Base-by-base conservation (phyloP, 2,329 filamentous ascomycete species). In the Alternaria ventricosa region DNA sequence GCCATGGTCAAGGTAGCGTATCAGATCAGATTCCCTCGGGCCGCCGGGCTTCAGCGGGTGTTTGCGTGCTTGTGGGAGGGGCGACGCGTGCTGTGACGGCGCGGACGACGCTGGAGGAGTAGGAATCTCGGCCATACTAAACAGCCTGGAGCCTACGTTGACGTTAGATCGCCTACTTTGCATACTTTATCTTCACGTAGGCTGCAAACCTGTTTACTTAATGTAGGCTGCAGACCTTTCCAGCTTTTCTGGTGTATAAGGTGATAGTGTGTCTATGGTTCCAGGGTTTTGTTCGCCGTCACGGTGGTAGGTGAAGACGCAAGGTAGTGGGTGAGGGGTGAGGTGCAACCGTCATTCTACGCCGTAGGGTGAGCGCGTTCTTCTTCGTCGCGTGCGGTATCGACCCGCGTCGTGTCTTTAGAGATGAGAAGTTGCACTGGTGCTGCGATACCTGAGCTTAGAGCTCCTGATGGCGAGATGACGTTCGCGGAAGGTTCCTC, bases 21-120 rank as follows among this genome's bases (percentile, higher is more conserved):
- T 88, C 64, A 89, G 83, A 6, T 83, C 80, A 36, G 82, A 84
- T 73, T 90, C 88, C 76, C 89, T 89, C 23, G 80, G 75, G 12
- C 87, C 87, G 28, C 88, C 88, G 0, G 86, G 78, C 44, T 81
- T 82, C 8, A 90, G 78, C 1, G 87, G 86, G 46, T 84, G 81
- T 8, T 78, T 76, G 45, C 88, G 83, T 23, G 86, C 84, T 60
- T 83, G 82, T 0, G 86, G 87, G 5, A 90, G 83, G 6, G 81
- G 77, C 8, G 72, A 75, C 43, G 81, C 57, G 64, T 80, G 69
- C 65, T 78, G 68, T 67, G 83, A 82, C 0, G 81, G 76, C 22
- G 76, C 73, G 33, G 82, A 82, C 1, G 85, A 86, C 4, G 83
- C 78, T 7, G 86, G 82, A 12, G 86, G 84, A 5, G 85, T 86